Evolutionary conservation across 2,329 filamentous ascomycete genomes (phyloP).

Genomic region (Talaromyces sp.): DNA sequence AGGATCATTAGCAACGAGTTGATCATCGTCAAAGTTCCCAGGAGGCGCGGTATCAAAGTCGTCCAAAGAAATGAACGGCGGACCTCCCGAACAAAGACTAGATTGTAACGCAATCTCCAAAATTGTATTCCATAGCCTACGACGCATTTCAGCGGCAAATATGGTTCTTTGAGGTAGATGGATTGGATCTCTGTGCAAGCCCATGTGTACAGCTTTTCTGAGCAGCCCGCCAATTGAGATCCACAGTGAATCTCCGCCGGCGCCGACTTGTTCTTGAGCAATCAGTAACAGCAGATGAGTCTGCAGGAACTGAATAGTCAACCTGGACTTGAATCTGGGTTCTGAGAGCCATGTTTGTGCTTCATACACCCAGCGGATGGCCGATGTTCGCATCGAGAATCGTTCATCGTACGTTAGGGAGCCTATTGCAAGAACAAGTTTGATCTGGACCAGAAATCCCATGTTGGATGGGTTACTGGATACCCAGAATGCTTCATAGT

Average conservation of each 20-base stretch:
- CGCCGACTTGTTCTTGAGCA: slow-evolving; percentile 30
- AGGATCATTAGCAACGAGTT: slow-evolving; percentile 31
- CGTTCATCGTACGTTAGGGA: slow-evolving; percentile 48
- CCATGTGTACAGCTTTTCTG: slow-evolving; percentile 30
- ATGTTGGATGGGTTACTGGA: slow-evolving; percentile 28
- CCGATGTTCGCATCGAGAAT: slow-evolving; percentile 49
- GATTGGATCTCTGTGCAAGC: slow-evolving; percentile 32
- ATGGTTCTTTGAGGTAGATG: slow-evolving; percentile 20
- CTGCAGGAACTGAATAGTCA: slow-evolving; percentile 28
- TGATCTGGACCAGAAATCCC: slow-evolving; percentile 54
- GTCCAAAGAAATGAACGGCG: slow-evolving; percentile 27
- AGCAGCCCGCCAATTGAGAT: slow-evolving; percentile 32
- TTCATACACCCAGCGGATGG: slow-evolving; percentile 35
- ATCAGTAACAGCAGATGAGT: slow-evolving; percentile 33
- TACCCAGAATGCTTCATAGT: slow-evolving; percentile 55
- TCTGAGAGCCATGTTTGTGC: slow-evolving; percentile 30
- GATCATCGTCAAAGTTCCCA: slow-evolving; percentile 24
- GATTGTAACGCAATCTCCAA: slow-evolving; percentile 34
- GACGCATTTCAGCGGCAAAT: slow-evolving; percentile 26
- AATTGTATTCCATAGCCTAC: slow-evolving; percentile 36
- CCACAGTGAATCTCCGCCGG: slow-evolving; percentile 37
- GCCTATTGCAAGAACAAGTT: slow-evolving; percentile 58
- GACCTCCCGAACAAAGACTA: slow-evolving; percentile 29
- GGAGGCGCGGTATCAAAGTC: slow-evolving; percentile 34
- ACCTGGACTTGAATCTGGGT: slow-evolving; percentile 28